Base-by-base conservation (phyloP, 202 grass and related monocot genomes). In the Schoenoplectus triqueter region DNA sequence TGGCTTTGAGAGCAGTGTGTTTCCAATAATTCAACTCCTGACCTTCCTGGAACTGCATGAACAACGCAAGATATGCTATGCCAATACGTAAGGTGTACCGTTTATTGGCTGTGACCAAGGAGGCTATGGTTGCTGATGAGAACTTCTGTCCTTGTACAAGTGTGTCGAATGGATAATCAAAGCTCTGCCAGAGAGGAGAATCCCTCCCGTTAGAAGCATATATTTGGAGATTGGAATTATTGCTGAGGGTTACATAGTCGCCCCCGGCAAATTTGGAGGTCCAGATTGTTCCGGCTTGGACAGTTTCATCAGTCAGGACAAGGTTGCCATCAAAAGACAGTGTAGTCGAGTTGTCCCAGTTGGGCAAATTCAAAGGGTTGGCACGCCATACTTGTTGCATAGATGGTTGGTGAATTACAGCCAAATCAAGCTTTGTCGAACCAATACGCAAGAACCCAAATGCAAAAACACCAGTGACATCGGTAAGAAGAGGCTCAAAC, bases 221-320 rank as follows among this genome's bases (percentile, higher is more conserved):
- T 59, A 97, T 73, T 81, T 92, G 66, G 14, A 97, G 95, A 47
- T 94, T 91, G 74, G 92, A 97, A 13, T 89, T 90, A 84, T 94
- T 88, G 56, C 87, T 86, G 5, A 97, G 92, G 50, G 48, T 61
- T 13, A 91, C 78, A 52, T 56, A 65, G 86, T 93, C 90, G 40
- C 92, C 92, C 1, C 67, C 54, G 20, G 2, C 0, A 63, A 86
- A 67, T n/a, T 76, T 59, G 0, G 91, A 87, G n/a, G 46, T 80
- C 84, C 89, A 94, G 45, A 92, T 64, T 57, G 80, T 47, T 62
- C 64, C 79, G 7, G 0, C 65, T n/a, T 60, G 42, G 64, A 83
- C 31, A 13, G 47, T 83, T 10, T 17, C 6, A 4, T 72, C 89
- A 11, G 89, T 80, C 79, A 94, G 80, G 42, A 89, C 31, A 14